Evolutionary conservation across 139 green algal genomes (phyloP).

Genomic region (Chlamydomonas applanata): DNA sequence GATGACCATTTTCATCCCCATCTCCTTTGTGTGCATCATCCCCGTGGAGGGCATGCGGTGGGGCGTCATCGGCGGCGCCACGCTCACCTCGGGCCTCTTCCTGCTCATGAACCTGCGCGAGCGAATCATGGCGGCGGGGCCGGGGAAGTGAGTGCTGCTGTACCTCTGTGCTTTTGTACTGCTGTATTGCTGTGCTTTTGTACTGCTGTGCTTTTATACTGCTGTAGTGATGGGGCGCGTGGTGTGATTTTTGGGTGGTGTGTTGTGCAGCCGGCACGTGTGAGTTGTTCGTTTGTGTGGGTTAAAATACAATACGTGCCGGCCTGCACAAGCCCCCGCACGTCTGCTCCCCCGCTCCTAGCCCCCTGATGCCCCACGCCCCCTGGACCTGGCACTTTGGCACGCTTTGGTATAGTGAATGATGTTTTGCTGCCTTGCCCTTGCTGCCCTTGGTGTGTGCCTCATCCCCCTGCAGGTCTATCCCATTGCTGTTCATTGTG

Average conservation of each 20-base stretch:
- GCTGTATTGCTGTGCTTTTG: too few species aligned
- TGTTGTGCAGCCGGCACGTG: too few species aligned
- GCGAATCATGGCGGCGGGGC: constrained; percentile 61
- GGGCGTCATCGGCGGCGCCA: constrained; percentile 51
- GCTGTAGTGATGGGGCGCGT: not conserved
- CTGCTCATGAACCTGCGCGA: constrained; percentile 61
- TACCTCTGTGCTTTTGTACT: too few species aligned
- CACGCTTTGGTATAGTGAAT: too few species aligned
- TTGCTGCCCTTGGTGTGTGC: not conserved
- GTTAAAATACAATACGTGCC: too few species aligned
- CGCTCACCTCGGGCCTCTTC: constrained; percentile 61
- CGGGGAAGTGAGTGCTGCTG: constrained; percentile 39
- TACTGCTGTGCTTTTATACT: not conserved
- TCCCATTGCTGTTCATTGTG: constrained; percentile 57
- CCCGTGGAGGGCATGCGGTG: constrained; percentile 66
- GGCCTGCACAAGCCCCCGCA: too few species aligned
- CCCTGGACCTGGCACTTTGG: too few species aligned
- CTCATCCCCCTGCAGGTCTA: constrained; percentile 37
- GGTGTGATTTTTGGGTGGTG: too few species aligned
- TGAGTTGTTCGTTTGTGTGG: too few species aligned
- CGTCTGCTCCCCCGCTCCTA: too few species aligned
- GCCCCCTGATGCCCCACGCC: too few species aligned
- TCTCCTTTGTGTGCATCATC: constrained; percentile 72
- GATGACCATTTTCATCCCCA: constrained; percentile 77
- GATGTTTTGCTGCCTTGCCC: not conserved